Conservation (phyloP, 805 yeast species). For the Tetrapisispora fleetii region DNA sequence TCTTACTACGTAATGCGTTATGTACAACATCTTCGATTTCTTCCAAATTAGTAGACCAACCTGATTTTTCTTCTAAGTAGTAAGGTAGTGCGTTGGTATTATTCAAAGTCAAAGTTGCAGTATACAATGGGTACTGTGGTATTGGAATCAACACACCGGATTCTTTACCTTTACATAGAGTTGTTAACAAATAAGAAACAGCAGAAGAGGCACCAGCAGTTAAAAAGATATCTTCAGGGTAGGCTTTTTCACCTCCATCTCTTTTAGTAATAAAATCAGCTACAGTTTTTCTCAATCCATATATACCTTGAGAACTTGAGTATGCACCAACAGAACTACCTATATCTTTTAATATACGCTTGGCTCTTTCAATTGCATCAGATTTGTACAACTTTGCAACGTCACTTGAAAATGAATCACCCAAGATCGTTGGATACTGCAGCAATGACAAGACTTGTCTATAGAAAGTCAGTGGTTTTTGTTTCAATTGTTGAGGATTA, state of each 20-base stretch:
- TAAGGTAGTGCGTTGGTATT: slow-evolving; percentile 80
- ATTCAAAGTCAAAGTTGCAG: slow-evolving; percentile 85
- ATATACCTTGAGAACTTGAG: slow-evolving; percentile 85
- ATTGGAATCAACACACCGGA: slow-evolving; percentile 88
- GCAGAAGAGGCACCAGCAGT: slow-evolving; percentile 95
- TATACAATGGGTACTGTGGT: slow-evolving; percentile 95
- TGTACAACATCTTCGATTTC: slow-evolving; percentile 49
- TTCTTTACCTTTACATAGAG: slow-evolving; percentile 55
- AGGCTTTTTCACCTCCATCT: slow-evolving; percentile 64
- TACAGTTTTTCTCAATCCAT: slow-evolving; percentile 59
- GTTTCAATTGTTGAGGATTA: slow-evolving; percentile 95
- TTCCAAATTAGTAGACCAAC: slow-evolving; percentile 75
- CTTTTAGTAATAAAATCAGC: slow-evolving; percentile 71
- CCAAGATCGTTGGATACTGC: slow-evolving; percentile 70
- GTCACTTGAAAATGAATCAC: slow-evolving; percentile 9
- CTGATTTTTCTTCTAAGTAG: slow-evolving; percentile 65
- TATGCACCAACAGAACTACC: slow-evolving; percentile 88
- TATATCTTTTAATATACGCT: slow-evolving; percentile 44
- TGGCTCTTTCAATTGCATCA: slow-evolving; percentile 72
- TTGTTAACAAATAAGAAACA: slow-evolving; percentile 66
- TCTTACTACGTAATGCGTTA: slow-evolving; percentile 40
- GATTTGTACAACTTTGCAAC: slow-evolving; percentile 33
- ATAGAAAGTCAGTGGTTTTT: slow-evolving; percentile 89
- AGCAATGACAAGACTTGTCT: slow-evolving; percentile 80
- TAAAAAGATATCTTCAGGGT: slow-evolving; percentile 66